Conservation (phyloP, 306 rosid species). For the Boehmeria nivea region DNA sequence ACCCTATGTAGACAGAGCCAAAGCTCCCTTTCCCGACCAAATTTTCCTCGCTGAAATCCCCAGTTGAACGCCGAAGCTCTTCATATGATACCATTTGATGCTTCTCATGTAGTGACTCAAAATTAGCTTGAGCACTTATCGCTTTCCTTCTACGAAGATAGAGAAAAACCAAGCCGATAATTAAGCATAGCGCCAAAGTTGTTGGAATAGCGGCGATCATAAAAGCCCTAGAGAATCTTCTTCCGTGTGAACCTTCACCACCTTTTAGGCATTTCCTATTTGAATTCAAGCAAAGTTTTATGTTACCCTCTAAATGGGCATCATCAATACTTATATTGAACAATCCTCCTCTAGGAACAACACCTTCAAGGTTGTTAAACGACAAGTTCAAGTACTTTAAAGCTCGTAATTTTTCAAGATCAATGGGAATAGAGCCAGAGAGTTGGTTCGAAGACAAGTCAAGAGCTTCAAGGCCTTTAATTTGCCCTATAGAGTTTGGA, state of each 20-base stretch:
- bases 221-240: not conserved
- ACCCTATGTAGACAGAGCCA: conserved; percentile 63
- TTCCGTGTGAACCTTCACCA: not conserved
- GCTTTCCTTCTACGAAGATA: not conserved
- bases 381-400: no score
- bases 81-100: conserved; percentile 17
- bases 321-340: no score
- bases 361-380: no score
- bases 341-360: no score
- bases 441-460: no score
- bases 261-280: no score
- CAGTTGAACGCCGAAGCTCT: conserved; percentile 21
- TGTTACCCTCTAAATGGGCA: no score
- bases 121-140: not conserved
- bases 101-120: not conserved
- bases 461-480: no score
- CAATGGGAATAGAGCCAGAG: no score
- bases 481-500: no score
- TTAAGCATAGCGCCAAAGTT: not conserved
- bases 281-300: no score
- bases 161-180: not conserved
- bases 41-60: conserved; percentile 7
- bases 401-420: no score
- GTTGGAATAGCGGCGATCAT: not conserved
- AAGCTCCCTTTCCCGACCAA: conserved; percentile 35